Evolutionary conservation across 768 basidiomycete genomes (phyloP).

Genomic region (Termitomyces sp.): DNA sequence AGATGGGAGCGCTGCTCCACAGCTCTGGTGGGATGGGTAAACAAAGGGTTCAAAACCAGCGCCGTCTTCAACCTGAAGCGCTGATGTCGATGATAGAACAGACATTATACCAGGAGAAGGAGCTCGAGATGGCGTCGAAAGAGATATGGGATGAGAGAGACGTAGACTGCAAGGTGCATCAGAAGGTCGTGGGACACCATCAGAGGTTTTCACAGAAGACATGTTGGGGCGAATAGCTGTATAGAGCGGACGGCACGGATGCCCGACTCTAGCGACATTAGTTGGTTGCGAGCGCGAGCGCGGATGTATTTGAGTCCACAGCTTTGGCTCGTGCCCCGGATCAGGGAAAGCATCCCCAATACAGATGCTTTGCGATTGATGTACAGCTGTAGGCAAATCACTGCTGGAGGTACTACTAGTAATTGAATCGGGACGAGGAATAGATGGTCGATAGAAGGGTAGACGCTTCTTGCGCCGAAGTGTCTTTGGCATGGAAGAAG

Average conservation of each 20-base stretch:
- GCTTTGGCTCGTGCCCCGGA: neutral
- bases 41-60: conserved; percentile 11
- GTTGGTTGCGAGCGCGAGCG: conserved; percentile 20
- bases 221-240: conserved; percentile 38
- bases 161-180: neutral
- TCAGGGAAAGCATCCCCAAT: conserved; percentile 8
- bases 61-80: conserved; percentile 3
- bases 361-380: conserved; percentile 3
- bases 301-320: conserved; percentile 8
- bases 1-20: conserved; percentile 16
- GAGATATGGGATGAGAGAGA: conserved; percentile 7
- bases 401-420: conserved; percentile 7
- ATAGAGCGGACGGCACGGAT: conserved; percentile 50
- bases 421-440: conserved; percentile 22
- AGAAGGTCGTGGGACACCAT: neutral
- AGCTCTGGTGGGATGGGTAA: conserved; percentile 6
- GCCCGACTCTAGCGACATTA: conserved; percentile 36
- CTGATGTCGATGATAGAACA: conserved; percentile 11
- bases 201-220: conserved; percentile 1
- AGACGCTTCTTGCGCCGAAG: conserved; percentile 34
- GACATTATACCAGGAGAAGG: conserved; percentile 14
- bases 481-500: conserved; percentile 17
- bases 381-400: neutral
- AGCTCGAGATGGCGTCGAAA: conserved; percentile 9
- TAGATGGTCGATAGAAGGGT: conserved; percentile 22